Base-by-base conservation (phyloP, 73 alveolate genomes). In the Diophrys appendiculata region DNA sequence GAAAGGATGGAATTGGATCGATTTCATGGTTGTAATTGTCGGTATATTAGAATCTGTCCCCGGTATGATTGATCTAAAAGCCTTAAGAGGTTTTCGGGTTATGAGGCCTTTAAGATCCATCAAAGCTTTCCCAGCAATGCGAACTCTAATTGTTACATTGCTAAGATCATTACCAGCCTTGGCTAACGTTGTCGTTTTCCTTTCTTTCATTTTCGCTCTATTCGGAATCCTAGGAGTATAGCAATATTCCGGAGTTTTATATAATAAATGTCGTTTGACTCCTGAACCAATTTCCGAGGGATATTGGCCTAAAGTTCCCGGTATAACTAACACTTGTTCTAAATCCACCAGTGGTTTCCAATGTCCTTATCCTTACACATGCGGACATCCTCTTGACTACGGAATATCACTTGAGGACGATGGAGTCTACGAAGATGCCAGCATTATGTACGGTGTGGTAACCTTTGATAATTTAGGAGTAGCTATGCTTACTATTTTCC, bases 1-100 rank as follows among this genome's bases (percentile, higher is more conserved):
- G 74, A 93, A 92, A 43, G 67, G 87, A 14, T 92, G 98, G 98
- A 92, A 92, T 68, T 75, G 81, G 25, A 71, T 92, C 33, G 98
- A 92, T 73, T 92, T 92, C 82, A 52, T 82, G 25, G 92, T 92
- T 26, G 92, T 92, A 1, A 69, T 77, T 28, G 85, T 87, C 11
- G 90, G 92, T 31, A 73, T 95, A 18, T 73, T 96, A 8, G 98
- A 95, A 69, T 31, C 93, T 65, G 54, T 81, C 23, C 91, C 91
- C 3, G 76, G 67, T 53, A 65, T 82, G 2, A 85, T 86, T 2
- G 65, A 33, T 56, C 52, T 82, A n/a, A 82, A 82, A 67, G 73
- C 86, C 2, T 33, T 23, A 1, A 26, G 81, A 81, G 86, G 71
- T 65, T 34, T 55, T 55, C 18, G 91, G 65, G 81, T 76, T 1